phyloP scores from a whole-genome alignment of 129 eudicot species.

The Flaveria sonorensis region DNA sequence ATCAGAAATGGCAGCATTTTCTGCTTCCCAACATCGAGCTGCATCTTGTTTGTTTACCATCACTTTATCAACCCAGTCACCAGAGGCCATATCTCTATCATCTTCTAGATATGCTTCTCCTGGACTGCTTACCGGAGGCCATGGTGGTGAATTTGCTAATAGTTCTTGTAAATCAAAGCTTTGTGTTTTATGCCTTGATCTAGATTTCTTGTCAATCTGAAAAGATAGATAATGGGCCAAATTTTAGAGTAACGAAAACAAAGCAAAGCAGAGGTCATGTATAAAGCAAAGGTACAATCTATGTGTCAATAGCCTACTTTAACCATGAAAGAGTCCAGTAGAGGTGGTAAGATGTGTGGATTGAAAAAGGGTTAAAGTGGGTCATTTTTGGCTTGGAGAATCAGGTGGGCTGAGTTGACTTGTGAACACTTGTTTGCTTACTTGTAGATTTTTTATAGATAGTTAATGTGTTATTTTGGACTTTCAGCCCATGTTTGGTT shows the following conservation, averaged over 20 bases:
- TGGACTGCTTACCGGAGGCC: slow-evolving; percentile 84
- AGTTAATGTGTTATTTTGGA: background rate
- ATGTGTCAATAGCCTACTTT: slow-evolving; percentile 10
- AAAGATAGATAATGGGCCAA: background rate
- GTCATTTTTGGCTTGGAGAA: background rate
- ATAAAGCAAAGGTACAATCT: slow-evolving; percentile 9
- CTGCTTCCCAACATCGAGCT: slow-evolving; percentile 62
- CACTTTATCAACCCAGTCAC: slow-evolving; percentile 95
- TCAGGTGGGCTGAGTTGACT: background rate
- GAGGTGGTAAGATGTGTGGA: background rate
- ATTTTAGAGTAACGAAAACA: slow-evolving; percentile 12
- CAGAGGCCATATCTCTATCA: slow-evolving; percentile 65
- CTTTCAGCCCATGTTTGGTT: background rate
- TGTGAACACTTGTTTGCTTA: background rate
- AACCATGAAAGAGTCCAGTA: background rate
- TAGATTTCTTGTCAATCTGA: slow-evolving; percentile 52
- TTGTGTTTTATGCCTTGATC: slow-evolving; percentile 67
- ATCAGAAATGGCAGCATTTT: slow-evolving; percentile 52
- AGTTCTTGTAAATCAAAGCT: slow-evolving; percentile 83
- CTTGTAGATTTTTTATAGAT: background rate
- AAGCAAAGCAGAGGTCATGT: slow-evolving; percentile 16
- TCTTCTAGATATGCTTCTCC: slow-evolving; percentile 57
- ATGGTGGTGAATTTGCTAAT: slow-evolving; percentile 75
- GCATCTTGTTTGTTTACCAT: slow-evolving; percentile 96
- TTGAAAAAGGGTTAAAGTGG: background rate